phyloP scores from a whole-genome alignment of 441 rosid genomes.

The Aquilaria agallochum region DNA sequence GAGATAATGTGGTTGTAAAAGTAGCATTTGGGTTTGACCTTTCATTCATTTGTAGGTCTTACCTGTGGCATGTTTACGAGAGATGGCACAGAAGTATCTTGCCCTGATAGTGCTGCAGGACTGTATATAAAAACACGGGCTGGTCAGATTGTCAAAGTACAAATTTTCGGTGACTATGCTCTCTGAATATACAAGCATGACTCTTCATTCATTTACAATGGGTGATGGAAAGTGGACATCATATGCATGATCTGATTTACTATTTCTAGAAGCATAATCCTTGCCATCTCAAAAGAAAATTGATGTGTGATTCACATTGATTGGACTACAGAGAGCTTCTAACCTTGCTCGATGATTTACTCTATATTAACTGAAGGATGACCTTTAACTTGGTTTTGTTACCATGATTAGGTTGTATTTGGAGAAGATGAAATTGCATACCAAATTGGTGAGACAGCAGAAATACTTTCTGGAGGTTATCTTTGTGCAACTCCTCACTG shows the following conservation, averaged over 20 bases:
- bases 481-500: conserved; percentile 97
- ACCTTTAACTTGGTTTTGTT: conserved; percentile 6
- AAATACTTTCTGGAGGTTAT: conserved; percentile 71
- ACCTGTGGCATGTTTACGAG: conserved; percentile 85
- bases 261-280: not conserved
- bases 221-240: not conserved
- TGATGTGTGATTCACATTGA: not conserved
- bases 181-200: conserved; percentile 4
- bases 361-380: conserved; percentile 2
- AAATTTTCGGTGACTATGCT: conserved; percentile 23
- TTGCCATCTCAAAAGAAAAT: not conserved
- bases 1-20: conserved; percentile 3
- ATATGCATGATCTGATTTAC: conserved; percentile 5
- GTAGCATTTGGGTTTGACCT: conserved; percentile 19
- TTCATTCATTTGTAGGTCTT: conserved; percentile 63
- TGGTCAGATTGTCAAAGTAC: conserved; percentile 81
- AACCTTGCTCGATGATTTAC: not conserved
- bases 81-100: conserved; percentile 68
- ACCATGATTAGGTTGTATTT: conserved; percentile 54
- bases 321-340: not conserved
- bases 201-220: not conserved
- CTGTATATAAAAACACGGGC: conserved; percentile 84
- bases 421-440: conserved; percentile 90
- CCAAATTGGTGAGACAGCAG: conserved; percentile 95
- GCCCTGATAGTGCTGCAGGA: conserved; percentile 83